phyloP scores from a whole-genome alignment of 108 stramenopile genomes.

The Nitzschia palea region DNA sequence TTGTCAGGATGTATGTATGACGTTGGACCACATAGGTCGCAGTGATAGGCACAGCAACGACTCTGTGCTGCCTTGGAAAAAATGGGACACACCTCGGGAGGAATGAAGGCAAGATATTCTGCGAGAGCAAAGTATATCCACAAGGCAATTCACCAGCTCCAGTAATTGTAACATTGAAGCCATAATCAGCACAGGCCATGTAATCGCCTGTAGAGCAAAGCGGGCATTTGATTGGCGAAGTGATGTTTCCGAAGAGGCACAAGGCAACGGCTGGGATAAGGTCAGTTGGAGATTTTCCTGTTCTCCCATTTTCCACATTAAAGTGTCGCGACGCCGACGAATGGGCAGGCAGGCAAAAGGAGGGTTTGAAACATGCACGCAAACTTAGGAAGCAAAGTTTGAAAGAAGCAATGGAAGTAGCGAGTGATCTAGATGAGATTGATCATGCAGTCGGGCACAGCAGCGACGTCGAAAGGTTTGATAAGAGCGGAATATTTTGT shows the following conservation, averaged over 20 bases:
- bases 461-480: neutral
- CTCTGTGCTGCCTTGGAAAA: neutral
- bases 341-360: constrained; percentile 74
- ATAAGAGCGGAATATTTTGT: too few relatives aligned
- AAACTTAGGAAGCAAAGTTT: constrained; percentile 65
- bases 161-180: neutral
- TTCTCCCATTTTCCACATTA: constrained; percentile 3
- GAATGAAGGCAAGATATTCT: neutral
- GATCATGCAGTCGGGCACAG: neutral
- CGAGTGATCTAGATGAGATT: constrained; percentile 1
- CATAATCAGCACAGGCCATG: neutral
- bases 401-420: constrained; percentile 30
- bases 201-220: neutral
- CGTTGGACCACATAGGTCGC: neutral
- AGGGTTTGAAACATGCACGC: constrained; percentile 61
- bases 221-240: neutral
- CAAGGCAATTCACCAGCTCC: neutral
- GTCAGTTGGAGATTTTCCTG: neutral
- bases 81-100: neutral
- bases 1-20: neutral
- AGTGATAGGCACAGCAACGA: neutral
- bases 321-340: constrained; percentile 81
- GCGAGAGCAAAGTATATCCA: neutral
- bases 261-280: neutral
- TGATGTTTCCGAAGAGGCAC: neutral